These are phyloP conservation scores for Paramyrothecium sp. DNA, from an alignment of 2,329 filamentous ascomycete genomes.

Conservation along the genomic window DNA sequence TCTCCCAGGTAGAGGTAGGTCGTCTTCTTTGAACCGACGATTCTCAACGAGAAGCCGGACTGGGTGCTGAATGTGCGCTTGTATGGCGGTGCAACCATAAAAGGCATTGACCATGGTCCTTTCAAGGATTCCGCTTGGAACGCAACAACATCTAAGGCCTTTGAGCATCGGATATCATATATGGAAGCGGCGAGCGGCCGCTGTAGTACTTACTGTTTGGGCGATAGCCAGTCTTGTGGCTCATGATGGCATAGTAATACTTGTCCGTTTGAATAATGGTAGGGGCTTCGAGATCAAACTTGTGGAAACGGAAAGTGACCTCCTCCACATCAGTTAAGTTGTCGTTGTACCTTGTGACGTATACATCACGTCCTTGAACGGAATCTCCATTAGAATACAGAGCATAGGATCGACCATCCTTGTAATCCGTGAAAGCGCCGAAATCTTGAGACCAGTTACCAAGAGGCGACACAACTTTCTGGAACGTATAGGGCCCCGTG, in stretches of 20 bases:
- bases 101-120: slow-evolving; percentile 53
- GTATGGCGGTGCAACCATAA: slow-evolving; percentile 46
- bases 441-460: slow-evolving; percentile 65
- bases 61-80: slow-evolving; percentile 52
- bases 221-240: slow-evolving; percentile 61
- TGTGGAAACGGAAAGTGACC: slow-evolving; percentile 54
- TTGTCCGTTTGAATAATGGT: slow-evolving; percentile 59
- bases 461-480: slow-evolving; percentile 51
- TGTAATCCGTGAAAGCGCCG: slow-evolving; percentile 59
- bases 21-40: slow-evolving; percentile 42
- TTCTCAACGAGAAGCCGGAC: slow-evolving; percentile 46
- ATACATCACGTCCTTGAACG: slow-evolving; percentile 54
- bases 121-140: slow-evolving; percentile 47
- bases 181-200: too few species aligned
- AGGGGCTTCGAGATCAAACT: slow-evolving; percentile 60
- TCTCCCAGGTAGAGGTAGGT: slow-evolving; percentile 50
- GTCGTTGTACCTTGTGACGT: slow-evolving; percentile 52
- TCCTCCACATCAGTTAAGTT: slow-evolving; percentile 49
- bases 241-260: slow-evolving; percentile 61
- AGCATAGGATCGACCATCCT: slow-evolving; percentile 53
- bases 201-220: slow-evolving; percentile 42
- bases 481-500: slow-evolving; percentile 52
- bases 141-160: slow-evolving; percentile 43
- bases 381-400: slow-evolving; percentile 60
- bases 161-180: too few species aligned